These are phyloP conservation scores for Hymenotorrendiella dingleyae DNA, from an alignment of 2,329 filamentous ascomycete genomes.

Conservation along the genomic window DNA sequence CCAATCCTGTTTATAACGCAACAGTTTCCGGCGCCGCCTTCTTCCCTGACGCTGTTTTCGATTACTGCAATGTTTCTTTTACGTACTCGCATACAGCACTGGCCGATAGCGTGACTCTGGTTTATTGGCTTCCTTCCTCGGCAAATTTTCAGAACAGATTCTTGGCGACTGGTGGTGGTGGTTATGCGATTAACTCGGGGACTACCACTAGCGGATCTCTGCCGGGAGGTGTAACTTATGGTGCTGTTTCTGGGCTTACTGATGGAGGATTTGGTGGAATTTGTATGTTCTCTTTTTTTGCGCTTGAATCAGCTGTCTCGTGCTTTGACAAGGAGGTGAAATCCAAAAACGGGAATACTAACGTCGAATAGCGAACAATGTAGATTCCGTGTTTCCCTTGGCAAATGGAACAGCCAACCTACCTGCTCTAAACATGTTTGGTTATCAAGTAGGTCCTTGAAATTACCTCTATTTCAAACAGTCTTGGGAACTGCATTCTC, in stretches of 20 bases:
- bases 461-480: too few relatives aligned
- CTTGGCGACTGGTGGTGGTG: conserved; percentile 41
- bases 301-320: too few relatives aligned
- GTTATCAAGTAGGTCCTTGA: too few relatives aligned
- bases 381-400: conserved; percentile 33
- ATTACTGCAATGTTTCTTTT: conserved; percentile 43
- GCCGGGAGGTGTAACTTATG: conserved; percentile 38
- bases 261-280: conserved; percentile 47
- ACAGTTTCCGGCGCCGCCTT: conserved; percentile 26
- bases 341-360: too few relatives aligned
- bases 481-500: too few relatives aligned
- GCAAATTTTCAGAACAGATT: conserved; percentile 40
- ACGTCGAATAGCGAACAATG: too few relatives aligned
- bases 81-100: conserved; percentile 39
- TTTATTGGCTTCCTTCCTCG: conserved; percentile 39
- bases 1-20: conserved; percentile 31
- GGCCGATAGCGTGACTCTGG: conserved; percentile 32
- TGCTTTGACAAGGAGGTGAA: too few relatives aligned
- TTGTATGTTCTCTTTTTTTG: too few relatives aligned
- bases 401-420: conserved; percentile 36
- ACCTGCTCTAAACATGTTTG: conserved; percentile 34
- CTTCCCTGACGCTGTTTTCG: conserved; percentile 30
- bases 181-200: conserved; percentile 43
- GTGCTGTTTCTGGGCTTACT: conserved; percentile 43
- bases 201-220: conserved; percentile 18